Evolutionary conservation across 108 stramenopile species (phyloP).

Genomic region (Cyclostephanos tholiformis): DNA sequence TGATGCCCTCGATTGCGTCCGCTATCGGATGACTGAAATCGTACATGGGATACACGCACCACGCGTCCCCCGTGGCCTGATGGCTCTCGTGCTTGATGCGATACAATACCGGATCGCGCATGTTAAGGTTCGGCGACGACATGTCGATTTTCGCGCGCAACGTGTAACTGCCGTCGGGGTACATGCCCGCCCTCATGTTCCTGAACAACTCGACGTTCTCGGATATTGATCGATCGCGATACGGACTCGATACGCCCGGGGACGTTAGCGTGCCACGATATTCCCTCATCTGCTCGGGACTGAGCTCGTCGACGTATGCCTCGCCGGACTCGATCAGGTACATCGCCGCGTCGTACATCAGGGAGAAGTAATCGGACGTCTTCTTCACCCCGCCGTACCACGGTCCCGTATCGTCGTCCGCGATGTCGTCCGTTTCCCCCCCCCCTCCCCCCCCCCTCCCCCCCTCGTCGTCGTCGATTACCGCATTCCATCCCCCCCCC

Average conservation of each 20-base stretch:
- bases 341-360: conserved; percentile 84
- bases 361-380: conserved; percentile 85
- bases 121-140: conserved; percentile 89
- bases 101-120: conserved; percentile 91
- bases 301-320: conserved; percentile 86
- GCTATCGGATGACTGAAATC: conserved; percentile 92
- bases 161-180: conserved; percentile 73
- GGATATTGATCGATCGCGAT: conserved; percentile 60
- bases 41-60: conserved; percentile 96
- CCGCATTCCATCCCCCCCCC: conserved; percentile 4
- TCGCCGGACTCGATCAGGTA: conserved; percentile 74
- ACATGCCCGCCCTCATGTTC: conserved; percentile 76
- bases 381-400: conserved; percentile 80
- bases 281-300: conserved; percentile 88
- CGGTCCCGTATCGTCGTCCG: no score
- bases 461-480: conserved; percentile 7
- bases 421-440: conserved; percentile 9
- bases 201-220: conserved; percentile 84
- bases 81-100: conserved; percentile 91
- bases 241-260: conserved; percentile 85
- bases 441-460: not conserved
- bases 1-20: conserved; percentile 89
- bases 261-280: conserved; percentile 85
- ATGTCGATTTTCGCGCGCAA: conserved; percentile 93
- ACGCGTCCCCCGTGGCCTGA: conserved; percentile 87